These are phyloP conservation scores for Auricularia cornea DNA, from an alignment of 768 basidiomycete species.

Conservation along the genomic window DNA sequence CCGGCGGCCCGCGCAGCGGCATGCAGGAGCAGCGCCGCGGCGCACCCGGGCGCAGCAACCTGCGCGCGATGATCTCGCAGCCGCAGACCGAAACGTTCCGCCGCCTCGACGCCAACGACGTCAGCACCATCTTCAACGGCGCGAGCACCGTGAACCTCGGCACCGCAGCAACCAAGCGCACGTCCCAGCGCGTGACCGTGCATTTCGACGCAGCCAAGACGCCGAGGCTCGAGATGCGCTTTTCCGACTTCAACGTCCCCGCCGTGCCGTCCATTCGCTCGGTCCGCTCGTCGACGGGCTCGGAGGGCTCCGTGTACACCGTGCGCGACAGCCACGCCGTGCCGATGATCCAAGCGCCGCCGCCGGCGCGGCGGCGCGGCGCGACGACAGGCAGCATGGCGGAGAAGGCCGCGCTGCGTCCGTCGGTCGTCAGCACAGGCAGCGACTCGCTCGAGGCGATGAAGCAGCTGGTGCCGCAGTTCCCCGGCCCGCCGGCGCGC, in stretches of 20 bases:
- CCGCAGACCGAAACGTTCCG: constrained; percentile 48
- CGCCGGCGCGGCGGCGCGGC: not conserved
- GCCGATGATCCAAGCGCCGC: not conserved
- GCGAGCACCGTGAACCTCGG: not conserved
- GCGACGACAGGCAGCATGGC: not conserved
- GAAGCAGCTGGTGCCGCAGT: constrained; percentile 43
- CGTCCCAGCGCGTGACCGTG: constrained; percentile 43
- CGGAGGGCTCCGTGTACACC: not conserved
- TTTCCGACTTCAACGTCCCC: constrained; percentile 27
- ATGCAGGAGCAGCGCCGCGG: not conserved
- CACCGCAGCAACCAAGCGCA: constrained; percentile 5
- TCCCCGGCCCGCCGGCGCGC: constrained; percentile 40
- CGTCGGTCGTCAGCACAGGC: constrained; percentile 21
- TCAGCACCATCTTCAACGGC: not conserved
- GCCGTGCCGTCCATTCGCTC: constrained; percentile 22
- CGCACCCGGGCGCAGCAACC: not conserved
- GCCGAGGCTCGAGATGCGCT: constrained; percentile 47
- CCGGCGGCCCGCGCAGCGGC: not conserved
- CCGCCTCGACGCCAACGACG: constrained; percentile 14
- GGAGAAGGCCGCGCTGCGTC: constrained; percentile 1
- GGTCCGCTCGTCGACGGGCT: not conserved
- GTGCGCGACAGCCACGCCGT: not conserved
- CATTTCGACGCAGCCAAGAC: constrained; percentile 34
- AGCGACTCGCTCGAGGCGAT: constrained; percentile 39
- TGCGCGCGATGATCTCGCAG: constrained; percentile 41